These are phyloP conservation scores for Trichoderma sp. DNA, from an alignment of 2,329 filamentous ascomycete species.

Conservation along the genomic window DNA sequence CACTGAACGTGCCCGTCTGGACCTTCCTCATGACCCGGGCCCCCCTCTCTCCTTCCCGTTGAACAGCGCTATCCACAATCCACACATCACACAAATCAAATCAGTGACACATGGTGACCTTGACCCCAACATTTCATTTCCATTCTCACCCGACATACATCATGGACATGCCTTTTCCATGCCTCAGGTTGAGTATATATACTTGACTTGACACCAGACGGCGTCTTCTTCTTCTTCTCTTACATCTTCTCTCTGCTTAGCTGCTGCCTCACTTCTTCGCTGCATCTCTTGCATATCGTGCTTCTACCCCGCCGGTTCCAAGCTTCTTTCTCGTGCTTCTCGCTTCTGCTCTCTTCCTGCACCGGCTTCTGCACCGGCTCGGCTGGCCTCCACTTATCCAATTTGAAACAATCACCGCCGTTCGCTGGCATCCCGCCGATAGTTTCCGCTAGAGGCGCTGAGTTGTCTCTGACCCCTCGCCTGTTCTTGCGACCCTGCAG, in stretches of 20 bases:
- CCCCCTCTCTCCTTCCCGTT: constrained; percentile 8
- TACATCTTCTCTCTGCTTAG: background rate
- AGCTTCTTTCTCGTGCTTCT: constrained; percentile 1
- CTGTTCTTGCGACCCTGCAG: constrained; percentile 11
- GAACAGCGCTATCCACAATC: constrained; percentile 10
- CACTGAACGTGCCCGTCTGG: constrained; percentile 1
- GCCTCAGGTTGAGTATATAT: background rate
- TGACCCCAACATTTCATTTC: background rate
- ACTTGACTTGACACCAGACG: background rate
- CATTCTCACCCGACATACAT: background rate
- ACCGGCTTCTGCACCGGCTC: constrained; percentile 6
- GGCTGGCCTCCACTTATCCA: constrained; percentile 10
- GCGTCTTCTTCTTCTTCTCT: background rate
- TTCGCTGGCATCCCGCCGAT: constrained; percentile 15
- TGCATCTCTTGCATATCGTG: background rate
- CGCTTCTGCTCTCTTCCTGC: constrained; percentile 3
- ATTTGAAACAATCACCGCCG: constrained; percentile 8
- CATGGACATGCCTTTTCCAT: background rate
- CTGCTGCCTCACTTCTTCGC: background rate
- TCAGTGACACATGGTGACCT: constrained; percentile 5
- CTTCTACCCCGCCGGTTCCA: constrained; percentile 13
- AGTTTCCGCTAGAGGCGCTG: constrained; percentile 19
- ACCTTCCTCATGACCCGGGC: constrained; percentile 19
- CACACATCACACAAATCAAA: background rate
- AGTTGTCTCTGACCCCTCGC: constrained; percentile 14